Base-by-base conservation (phyloP, 257 asterid genomes). In the Eucommia ulmoides region DNA sequence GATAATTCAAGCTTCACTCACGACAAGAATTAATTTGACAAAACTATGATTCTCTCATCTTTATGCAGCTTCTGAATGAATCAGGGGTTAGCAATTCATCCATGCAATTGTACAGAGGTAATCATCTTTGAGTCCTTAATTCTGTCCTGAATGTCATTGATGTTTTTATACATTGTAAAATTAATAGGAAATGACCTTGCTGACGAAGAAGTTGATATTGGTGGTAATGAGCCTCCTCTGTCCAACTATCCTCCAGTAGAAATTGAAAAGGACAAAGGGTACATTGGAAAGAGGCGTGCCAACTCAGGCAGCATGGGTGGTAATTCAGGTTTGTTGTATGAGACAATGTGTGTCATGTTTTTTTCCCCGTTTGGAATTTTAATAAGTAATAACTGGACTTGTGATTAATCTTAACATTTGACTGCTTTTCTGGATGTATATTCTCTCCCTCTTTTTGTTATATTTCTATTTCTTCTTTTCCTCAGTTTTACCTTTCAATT, bases 51-150 rank as follows among this genome's bases (percentile, higher is more conserved):
- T 44, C 18, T 45, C 18, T 44, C 12, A 4, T 52, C 50, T 59
- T 45, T 69, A 55, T 70, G 67, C 93, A 88, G 95, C 80, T 88
- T 50, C 95, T 82, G 47, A 76, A 80, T 67, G 97, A 75, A 52
- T 78, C 88, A 17, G 93, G 88, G 57, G 82, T 82, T 19, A 88
- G 97, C 76, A 88, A 76, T 72, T 88, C 94, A 38, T 84, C 97
- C 23, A 64, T 78, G 81, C 94, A 76, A 72, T 69, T 56, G 38
- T 88, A 69, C 62, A 83, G 73, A 88, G 97, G 97, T 88, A 65
- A 70, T 59, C 70, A 17, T 29, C 12, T 29, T 6, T 29, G 12
- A 29, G 6, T 29, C 6, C 12, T 29, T 29, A 12, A 29, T 29
- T 29, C 38, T 29, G n/a, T n/a, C n/a, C n/a, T n/a, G n/a, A n/a